phyloP scores from a whole-genome alignment of 192 early-diverging fungal genomes.

The Coemansia sp. region DNA sequence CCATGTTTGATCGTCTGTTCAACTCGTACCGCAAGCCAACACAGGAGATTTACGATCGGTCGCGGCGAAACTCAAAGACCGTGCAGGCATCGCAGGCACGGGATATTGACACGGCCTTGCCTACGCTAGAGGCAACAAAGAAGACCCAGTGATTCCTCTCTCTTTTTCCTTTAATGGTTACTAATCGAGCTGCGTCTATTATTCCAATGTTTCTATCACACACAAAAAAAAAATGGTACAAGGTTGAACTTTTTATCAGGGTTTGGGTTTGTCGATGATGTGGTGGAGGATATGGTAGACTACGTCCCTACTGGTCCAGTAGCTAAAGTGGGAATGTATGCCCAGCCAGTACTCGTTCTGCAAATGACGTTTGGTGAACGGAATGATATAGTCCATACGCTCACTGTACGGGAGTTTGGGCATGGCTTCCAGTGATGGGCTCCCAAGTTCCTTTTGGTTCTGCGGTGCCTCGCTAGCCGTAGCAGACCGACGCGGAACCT shows the following conservation, averaged over 20 bases:
- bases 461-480: neutral
- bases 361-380: slow-evolving; percentile 36
- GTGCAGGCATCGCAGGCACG: slow-evolving; percentile 61
- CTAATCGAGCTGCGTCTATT: too few species aligned
- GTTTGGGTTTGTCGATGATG: slow-evolving; percentile 17
- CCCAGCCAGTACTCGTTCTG: slow-evolving; percentile 51
- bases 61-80: slow-evolving; percentile 54
- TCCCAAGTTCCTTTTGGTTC: neutral
- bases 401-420: slow-evolving; percentile 29
- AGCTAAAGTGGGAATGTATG: slow-evolving; percentile 42
- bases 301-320: slow-evolving; percentile 45
- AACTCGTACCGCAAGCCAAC: slow-evolving; percentile 65
- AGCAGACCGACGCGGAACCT: neutral
- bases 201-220: too few species aligned
- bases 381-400: slow-evolving; percentile 50
- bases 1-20: slow-evolving; percentile 81
- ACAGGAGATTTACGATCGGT: slow-evolving; percentile 58
- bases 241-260: too few species aligned
- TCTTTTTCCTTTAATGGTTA: too few species aligned
- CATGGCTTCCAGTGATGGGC: neutral
- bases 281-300: slow-evolving; percentile 43
- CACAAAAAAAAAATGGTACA: too few species aligned
- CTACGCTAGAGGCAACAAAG: slow-evolving; percentile 21
- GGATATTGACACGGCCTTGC: slow-evolving; percentile 52
- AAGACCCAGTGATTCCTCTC: slow-evolving; percentile 4